Evolutionary conservation across 805 yeast species (phyloP).

Genomic region (Yarrowia osloensis): DNA sequence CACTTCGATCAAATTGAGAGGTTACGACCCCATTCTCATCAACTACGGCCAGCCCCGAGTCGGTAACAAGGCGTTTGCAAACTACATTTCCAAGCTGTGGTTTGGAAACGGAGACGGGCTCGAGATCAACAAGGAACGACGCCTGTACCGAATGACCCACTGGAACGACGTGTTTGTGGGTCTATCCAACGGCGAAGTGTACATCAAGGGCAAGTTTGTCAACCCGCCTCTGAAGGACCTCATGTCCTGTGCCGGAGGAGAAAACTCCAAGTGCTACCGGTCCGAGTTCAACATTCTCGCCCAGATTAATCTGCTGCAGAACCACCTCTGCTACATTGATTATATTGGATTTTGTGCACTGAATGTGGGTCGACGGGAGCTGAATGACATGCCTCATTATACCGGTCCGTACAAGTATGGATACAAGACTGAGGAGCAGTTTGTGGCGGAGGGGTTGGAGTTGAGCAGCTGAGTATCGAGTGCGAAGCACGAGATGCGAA

Average conservation of each 20-base stretch:
- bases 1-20: constrained; percentile 55
- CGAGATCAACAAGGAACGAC: background rate
- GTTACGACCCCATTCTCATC: constrained; percentile 55
- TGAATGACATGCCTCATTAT: background rate
- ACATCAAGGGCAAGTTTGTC: background rate
- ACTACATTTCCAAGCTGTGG: background rate
- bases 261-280: background rate
- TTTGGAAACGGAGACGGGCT: constrained; percentile 2
- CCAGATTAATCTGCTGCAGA: background rate
- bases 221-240: background rate
- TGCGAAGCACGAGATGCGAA: too few relatives aligned
- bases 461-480: background rate
- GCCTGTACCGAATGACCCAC: constrained; percentile 15
- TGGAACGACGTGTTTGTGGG: constrained; percentile 11
- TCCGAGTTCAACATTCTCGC: background rate
- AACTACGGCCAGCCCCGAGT: constrained; percentile 66
- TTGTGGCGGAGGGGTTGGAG: background rate
- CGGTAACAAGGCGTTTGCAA: constrained; percentile 50
- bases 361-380: background rate
- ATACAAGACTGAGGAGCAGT: background rate
- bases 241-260: background rate
- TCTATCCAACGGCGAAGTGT: constrained; percentile 16
- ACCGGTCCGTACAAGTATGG: background rate
- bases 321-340: constrained; percentile 4
- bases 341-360: constrained; percentile 2